Percentiles rank a stretch among this genome's conserved stretches.
Evolutionary conservation across 2,329 filamentous ascomycete species (phyloP).

Genomic region (Lachnellula suecica): DNA sequence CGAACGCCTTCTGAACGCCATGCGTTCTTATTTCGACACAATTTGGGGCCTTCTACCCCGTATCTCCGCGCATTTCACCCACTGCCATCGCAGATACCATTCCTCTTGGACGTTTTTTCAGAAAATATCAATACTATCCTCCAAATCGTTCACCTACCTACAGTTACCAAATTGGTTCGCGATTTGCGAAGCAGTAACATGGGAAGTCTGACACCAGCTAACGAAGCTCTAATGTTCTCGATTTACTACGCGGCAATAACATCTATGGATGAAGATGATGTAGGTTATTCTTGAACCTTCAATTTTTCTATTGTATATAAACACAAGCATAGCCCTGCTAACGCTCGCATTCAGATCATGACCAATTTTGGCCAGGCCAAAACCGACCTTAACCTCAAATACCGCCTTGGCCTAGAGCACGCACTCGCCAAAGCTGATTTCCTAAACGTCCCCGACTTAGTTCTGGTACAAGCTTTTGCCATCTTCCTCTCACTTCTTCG

Average conservation of each 20-base stretch:
- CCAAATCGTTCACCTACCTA: slow-evolving; percentile 47
- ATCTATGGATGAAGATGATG: slow-evolving; percentile 58
- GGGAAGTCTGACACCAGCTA: slow-evolving; percentile 37
- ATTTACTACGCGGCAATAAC: slow-evolving; percentile 56
- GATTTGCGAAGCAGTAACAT: slow-evolving; percentile 34
- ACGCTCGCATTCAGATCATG: slow-evolving; percentile 34
- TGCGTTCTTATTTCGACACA: slow-evolving; percentile 52
- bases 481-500: slow-evolving; percentile 56
- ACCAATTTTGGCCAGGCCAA: slow-evolving; percentile 51
- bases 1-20: slow-evolving; percentile 46
- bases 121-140: slow-evolving; percentile 50
- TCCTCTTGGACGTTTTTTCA: slow-evolving; percentile 48
- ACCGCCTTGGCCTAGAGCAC: slow-evolving; percentile 48
- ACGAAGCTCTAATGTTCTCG: slow-evolving; percentile 54
- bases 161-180: slow-evolving; percentile 38
- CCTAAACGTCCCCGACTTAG: slow-evolving; percentile 56
- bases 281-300: slow-evolving; percentile 30
- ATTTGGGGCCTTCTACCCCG: slow-evolving; percentile 31
- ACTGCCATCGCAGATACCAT: slow-evolving; percentile 54
- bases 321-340: not conserved
- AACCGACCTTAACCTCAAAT: slow-evolving; percentile 43
- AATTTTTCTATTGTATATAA: no score
- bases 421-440: slow-evolving; percentile 62
- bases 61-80: slow-evolving; percentile 45
- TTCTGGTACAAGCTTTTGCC: slow-evolving; percentile 60